Evolutionary conservation across 2,329 filamentous ascomycete species (phyloP).

Genomic region (Scolecobasidium constrictum): DNA sequence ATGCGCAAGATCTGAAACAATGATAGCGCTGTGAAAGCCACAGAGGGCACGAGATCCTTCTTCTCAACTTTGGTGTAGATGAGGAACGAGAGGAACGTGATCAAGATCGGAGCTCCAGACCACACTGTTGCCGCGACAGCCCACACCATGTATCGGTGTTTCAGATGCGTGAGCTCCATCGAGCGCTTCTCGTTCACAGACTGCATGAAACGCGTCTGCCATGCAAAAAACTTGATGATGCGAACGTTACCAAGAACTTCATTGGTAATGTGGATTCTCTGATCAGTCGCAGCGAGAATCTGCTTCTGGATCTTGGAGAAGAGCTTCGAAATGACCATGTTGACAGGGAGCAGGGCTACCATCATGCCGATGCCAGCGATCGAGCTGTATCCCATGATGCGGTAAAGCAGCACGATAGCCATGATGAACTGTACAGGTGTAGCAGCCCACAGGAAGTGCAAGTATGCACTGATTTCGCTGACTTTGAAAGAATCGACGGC

Average conservation of each 20-base stretch:
- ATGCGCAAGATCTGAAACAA: conserved; percentile 90
- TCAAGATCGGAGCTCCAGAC: conserved; percentile 90
- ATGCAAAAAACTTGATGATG: conserved; percentile 99
- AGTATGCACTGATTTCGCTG: conserved; percentile 83
- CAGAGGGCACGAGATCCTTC: conserved; percentile 79
- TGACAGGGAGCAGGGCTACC: conserved; percentile 77
- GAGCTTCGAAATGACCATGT: conserved; percentile 75
- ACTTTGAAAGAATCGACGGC: conserved; percentile 99
- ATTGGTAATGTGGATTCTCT: conserved; percentile 91
- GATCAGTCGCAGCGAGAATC: conserved; percentile 88
- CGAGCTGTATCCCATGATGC: conserved; percentile 83
- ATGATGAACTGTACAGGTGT: conserved; percentile 82
- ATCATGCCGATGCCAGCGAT: conserved; percentile 90
- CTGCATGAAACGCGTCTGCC: conserved; percentile 83
- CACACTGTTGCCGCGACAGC: conserved; percentile 84
- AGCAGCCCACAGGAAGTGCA: conserved; percentile 90
- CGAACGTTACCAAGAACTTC: conserved; percentile 95
- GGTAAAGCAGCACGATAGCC: conserved; percentile 72
- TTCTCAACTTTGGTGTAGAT: conserved; percentile 84
- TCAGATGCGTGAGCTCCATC: conserved; percentile 65
- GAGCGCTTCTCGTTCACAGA: conserved; percentile 83
- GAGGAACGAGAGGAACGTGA: conserved; percentile 93
- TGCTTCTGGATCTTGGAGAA: conserved; percentile 82
- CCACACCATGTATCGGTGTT: conserved; percentile 82
- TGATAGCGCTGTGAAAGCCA: conserved; percentile 92